phyloP scores from a whole-genome alignment of 148 eudicot genomes.

The Rhododendron ferrugineum region DNA sequence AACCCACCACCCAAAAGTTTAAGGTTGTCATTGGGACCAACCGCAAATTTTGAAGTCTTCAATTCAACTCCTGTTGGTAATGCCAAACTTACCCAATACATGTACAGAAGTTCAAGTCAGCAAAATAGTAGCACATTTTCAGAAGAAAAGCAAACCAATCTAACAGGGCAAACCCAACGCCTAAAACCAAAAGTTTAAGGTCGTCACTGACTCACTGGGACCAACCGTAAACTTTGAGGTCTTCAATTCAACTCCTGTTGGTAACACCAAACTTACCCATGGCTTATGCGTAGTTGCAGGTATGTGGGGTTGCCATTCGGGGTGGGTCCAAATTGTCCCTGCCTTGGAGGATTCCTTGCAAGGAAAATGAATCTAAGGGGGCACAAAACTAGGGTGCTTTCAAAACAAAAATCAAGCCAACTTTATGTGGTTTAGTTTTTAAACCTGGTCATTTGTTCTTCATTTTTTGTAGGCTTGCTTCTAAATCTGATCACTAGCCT shows the following conservation, averaged over 20 bases:
- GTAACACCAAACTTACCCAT: neutral
- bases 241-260: neutral
- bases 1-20: neutral
- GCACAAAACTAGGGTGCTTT: neutral
- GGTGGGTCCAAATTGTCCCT: neutral
- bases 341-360: neutral
- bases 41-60: neutral
- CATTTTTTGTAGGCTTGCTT: neutral
- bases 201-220: neutral
- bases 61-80: neutral
- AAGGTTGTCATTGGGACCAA: neutral
- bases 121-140: neutral
- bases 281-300: neutral
- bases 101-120: conserved; percentile 8
- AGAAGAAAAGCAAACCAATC: neutral
- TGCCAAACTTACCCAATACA: neutral
- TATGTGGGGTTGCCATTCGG: neutral
- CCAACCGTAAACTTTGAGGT: neutral
- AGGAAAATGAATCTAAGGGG: neutral
- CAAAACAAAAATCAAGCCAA: neutral
- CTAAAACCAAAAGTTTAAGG: neutral
- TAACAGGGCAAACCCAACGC: neutral
- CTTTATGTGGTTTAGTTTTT: neutral
- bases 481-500: neutral
- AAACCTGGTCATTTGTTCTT: neutral